Evolutionary conservation across 805 yeast genomes (phyloP).

Genomic region (Metschnikowia kunwiensis): DNA sequence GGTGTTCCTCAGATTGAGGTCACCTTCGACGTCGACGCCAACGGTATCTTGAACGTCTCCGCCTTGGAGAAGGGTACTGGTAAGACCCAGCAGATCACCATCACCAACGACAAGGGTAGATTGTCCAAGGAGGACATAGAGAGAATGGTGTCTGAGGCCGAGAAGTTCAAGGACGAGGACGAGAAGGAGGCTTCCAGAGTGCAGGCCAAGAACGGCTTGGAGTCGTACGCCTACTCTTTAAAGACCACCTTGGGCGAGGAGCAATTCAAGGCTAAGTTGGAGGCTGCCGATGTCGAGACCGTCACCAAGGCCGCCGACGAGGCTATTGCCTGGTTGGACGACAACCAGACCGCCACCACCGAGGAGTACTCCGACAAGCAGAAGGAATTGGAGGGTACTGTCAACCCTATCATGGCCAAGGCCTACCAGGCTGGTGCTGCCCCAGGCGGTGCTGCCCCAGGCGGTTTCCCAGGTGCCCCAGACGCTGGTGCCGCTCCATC

Average conservation of each 20-base stretch:
- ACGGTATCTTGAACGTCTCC: slow-evolving; percentile 94
- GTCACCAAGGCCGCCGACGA: slow-evolving; percentile 80
- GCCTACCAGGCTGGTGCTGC: slow-evolving; percentile 94
- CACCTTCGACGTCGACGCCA: slow-evolving; percentile 94
- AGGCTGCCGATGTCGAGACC: slow-evolving; percentile 62
- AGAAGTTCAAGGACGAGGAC: slow-evolving; percentile 59
- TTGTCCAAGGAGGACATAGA: slow-evolving; percentile 96
- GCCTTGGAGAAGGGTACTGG: slow-evolving; percentile 99
- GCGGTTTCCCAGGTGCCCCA: slow-evolving; percentile 60
- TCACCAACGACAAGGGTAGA: slow-evolving; percentile 98
- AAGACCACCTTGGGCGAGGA: slow-evolving; percentile 63
- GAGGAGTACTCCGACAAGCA: slow-evolving; percentile 92
- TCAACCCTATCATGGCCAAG: slow-evolving; percentile 96
- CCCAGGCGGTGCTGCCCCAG: slow-evolving; percentile 54
- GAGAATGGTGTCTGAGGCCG: slow-evolving; percentile 97
- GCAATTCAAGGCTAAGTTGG: slow-evolving; percentile 60
- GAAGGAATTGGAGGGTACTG: slow-evolving; percentile 92
- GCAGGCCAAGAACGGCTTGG: slow-evolving; percentile 91
- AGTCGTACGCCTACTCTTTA: slow-evolving; percentile 91
- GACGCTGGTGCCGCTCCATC: slow-evolving; percentile 39
- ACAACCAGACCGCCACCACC: slow-evolving; percentile 85
- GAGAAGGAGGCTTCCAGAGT: slow-evolving; percentile 92
- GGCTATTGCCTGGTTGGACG: slow-evolving; percentile 88
- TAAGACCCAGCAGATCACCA: slow-evolving; percentile 94
- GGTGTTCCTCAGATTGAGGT: slow-evolving; percentile 99